phyloP scores from a whole-genome alignment of 2,329 filamentous ascomycete genomes.

The Amylocarpus encephaloides region DNA sequence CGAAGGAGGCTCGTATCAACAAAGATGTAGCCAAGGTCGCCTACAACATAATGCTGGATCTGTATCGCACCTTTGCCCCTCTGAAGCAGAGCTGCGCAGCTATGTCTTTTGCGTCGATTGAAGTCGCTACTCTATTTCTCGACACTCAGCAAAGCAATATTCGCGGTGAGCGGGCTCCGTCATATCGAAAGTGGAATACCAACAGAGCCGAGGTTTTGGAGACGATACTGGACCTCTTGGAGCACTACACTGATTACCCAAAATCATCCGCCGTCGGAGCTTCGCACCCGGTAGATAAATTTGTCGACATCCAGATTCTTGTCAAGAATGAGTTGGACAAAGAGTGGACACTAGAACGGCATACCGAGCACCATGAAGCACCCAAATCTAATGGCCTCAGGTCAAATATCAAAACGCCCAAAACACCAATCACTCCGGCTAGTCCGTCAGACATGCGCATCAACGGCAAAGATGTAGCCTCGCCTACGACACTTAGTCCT shows the following conservation, averaged over 20 bases:
- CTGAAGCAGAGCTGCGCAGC: constrained; percentile 85
- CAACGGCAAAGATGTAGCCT: constrained; percentile 27
- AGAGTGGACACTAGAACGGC: constrained; percentile 52
- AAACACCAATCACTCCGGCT: constrained; percentile 30
- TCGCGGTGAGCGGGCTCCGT: constrained; percentile 42
- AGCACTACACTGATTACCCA: constrained; percentile 84
- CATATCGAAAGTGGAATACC: constrained; percentile 42
- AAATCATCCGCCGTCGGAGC: constrained; percentile 68
- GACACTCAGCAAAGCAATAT: constrained; percentile 47
- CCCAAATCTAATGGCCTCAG: constrained; percentile 29
- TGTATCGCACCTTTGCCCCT: constrained; percentile 89
- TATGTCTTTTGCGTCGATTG: constrained; percentile 74
- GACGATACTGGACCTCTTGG: constrained; percentile 82
- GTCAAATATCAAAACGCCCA: constrained; percentile 32
- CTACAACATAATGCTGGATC: constrained; percentile 78
- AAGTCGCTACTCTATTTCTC: constrained; percentile 68
- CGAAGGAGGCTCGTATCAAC: constrained; percentile 39
- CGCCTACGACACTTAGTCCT: constrained; percentile 29
- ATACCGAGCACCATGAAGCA: constrained; percentile 50
- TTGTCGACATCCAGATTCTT: constrained; percentile 80
- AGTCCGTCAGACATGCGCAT: constrained; percentile 29
- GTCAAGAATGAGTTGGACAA: constrained; percentile 76
- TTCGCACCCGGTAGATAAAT: constrained; percentile 65
- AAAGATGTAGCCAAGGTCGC: constrained; percentile 59
- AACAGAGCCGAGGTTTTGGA: constrained; percentile 53